These are phyloP conservation scores for Triticum turgidum DNA, from an alignment of 176 grass and related monocot genomes.

Conservation along the genomic window DNA sequence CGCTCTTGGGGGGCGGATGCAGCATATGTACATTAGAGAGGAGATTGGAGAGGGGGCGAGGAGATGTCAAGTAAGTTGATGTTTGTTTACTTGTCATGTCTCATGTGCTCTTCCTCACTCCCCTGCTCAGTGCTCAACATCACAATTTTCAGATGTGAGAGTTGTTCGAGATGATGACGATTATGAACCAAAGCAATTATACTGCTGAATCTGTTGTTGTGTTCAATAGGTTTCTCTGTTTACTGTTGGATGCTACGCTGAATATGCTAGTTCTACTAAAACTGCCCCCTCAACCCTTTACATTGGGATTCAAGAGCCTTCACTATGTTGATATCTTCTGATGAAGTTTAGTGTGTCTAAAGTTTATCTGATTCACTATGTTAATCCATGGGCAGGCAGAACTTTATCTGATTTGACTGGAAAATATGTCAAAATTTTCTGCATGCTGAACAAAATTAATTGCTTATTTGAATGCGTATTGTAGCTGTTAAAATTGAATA, in stretches of 20 bases:
- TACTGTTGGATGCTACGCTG: background rate
- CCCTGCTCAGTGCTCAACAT: conserved; percentile 30
- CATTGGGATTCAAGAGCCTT: background rate
- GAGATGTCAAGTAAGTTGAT: conserved; percentile 46
- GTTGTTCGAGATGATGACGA: conserved; percentile 5
- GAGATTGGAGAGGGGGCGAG: background rate
- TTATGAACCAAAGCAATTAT: conserved; percentile 24
- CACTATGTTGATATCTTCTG: background rate
- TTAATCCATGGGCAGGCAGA: no score
- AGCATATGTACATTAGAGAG: conserved; percentile 41
- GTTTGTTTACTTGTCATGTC: conserved; percentile 20
- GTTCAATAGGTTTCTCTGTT: background rate
- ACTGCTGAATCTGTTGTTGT: conserved; percentile 4
- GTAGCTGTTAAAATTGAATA: background rate
- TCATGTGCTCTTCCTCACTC: background rate
- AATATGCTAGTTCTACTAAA: background rate
- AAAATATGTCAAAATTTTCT: background rate
- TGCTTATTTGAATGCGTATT: background rate
- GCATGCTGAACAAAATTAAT: background rate
- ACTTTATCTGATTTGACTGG: background rate
- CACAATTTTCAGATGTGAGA: conserved; percentile 37
- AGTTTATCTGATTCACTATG: background rate
- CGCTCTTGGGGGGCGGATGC: background rate
- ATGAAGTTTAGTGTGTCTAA: background rate
- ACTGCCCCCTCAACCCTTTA: background rate